phyloP scores from a whole-genome alignment of 1,139 yeast species.

The Pichia sp. region DNA sequence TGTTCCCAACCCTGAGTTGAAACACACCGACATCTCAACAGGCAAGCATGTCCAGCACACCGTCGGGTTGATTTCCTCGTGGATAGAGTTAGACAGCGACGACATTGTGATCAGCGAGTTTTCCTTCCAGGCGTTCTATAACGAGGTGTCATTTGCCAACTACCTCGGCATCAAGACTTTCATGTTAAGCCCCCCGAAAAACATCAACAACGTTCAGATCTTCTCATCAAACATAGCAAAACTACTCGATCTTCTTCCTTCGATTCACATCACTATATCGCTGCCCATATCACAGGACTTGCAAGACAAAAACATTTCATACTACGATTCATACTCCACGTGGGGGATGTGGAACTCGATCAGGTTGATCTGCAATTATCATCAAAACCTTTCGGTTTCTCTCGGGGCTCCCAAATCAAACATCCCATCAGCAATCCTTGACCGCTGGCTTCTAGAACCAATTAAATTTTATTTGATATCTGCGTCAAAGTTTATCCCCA shows the following conservation, averaged over 20 bases:
- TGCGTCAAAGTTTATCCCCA: constrained; percentile 49
- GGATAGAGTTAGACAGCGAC: constrained; percentile 58
- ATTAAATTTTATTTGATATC: constrained; percentile 52
- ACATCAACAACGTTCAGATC: constrained; percentile 45
- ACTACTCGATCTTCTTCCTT: constrained; percentile 25
- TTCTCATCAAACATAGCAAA: constrained; percentile 28
- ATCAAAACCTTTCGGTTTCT: constrained; percentile 49
- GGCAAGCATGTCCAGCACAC: constrained; percentile 38
- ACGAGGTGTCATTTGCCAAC: constrained; percentile 56
- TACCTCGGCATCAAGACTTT: constrained; percentile 50
- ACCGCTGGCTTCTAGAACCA: constrained; percentile 65
- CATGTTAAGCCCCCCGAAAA: constrained; percentile 57
- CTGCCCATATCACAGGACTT: constrained; percentile 41
- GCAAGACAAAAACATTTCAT: constrained; percentile 6
- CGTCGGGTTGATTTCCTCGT: constrained; percentile 54
- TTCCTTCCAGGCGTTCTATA: constrained; percentile 48
- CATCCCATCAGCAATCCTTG: constrained; percentile 45
- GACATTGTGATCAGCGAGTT: constrained; percentile 46
- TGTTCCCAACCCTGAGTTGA: constrained; percentile 38
- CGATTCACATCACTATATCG: constrained; percentile 36
- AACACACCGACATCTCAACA: constrained; percentile 36
- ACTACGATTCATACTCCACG: constrained; percentile 47
- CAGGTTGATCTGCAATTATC: constrained; percentile 48
- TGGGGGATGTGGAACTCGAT: constrained; percentile 73
- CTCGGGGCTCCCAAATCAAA: constrained; percentile 49